Base-by-base conservation (phyloP, 1,139 yeast genomes). In the Hemisphaericaspora lyxosophila region DNA sequence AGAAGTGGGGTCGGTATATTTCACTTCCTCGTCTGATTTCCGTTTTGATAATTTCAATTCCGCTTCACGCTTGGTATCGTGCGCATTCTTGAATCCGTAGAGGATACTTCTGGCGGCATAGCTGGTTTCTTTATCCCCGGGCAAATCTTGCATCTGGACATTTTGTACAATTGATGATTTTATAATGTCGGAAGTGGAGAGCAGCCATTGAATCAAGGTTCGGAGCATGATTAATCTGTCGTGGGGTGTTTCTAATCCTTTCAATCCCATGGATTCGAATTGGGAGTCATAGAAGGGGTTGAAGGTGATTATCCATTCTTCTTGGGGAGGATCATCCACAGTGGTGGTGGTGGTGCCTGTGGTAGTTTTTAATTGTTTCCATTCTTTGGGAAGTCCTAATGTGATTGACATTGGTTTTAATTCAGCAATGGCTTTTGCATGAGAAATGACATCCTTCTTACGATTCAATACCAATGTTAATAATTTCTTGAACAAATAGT, bases 141-240 rank as follows among this genome's bases (percentile, higher is more conserved):
- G 66, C 4, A 70, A 46, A 42, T 73, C 78, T 42, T 70, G 76
- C 15, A 54, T 49, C 31, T 59, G 66, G 3, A 65, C 38, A 20
- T 50, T 53, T 9, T 45, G 52, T 8, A 54, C 43, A n/a, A 78
- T 60, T 31, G 60, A 64, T 4, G 56, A 46, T 46, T 67, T 77
- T 4, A 78, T 59, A 3, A 54, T 50, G 14, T 71, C 73, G 0
- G 81, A 75, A 8, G 68, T 54, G 0, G 71, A 49, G 3, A 72
- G 48, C 24, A 74, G 60, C 84, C 84, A 79, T 41, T 71, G 73
- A 1, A 65, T 62, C 41, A 79, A 54, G 1, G 71, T 56, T 31
- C 78, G 63, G 16, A 79, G 44, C 47, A 78, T 48, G 7, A 76
- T 58, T 15, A 78, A 54, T 37, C 84, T 55, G 43, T 78, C 78